phyloP scores from a whole-genome alignment of 257 asterid genomes.

The Haberlea rhodopensis region DNA sequence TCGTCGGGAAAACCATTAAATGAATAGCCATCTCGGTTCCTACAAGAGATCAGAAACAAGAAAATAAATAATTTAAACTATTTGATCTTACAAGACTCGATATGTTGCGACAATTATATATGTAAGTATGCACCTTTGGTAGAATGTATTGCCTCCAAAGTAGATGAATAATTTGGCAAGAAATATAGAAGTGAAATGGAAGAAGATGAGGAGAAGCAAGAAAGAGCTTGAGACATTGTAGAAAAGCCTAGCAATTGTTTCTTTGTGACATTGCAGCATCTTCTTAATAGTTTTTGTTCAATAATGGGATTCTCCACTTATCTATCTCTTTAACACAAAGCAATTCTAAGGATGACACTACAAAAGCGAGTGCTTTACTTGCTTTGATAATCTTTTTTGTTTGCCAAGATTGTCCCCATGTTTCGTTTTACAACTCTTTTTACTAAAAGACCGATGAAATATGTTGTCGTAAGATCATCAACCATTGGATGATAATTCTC shows the following conservation, averaged over 20 bases:
- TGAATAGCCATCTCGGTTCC: conserved; percentile 56
- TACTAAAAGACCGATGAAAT: conserved; percentile 23
- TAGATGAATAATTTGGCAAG: conserved; percentile 60
- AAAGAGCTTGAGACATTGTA: conserved; percentile 65
- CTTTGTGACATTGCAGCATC: conserved; percentile 72
- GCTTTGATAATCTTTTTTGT: conserved; percentile 40
- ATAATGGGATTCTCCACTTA: conserved; percentile 36
- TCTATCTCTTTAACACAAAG: conserved; percentile 35
- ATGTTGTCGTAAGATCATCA: too few species aligned
- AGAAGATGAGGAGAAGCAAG: conserved; percentile 65
- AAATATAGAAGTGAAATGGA: conserved; percentile 69
- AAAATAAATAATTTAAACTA: too few species aligned
- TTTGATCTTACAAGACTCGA: too few species aligned
- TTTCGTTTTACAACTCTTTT: conserved; percentile 1
- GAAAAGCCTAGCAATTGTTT: conserved; percentile 61
- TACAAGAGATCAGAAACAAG: conserved; percentile 20
- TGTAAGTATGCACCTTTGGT: conserved; percentile 47
- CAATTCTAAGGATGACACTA: conserved; percentile 43
- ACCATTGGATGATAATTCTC: too few species aligned
- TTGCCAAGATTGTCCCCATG: conserved; percentile 29
- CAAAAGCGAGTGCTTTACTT: conserved; percentile 48
- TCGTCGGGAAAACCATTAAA: conserved; percentile 52
- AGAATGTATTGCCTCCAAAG: conserved; percentile 72
- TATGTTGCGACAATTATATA: neutral
- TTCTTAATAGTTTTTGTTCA: conserved; percentile 32